Conservation (phyloP, 495 filamentous ascomycete species). For the Neurospora sp. region DNA sequence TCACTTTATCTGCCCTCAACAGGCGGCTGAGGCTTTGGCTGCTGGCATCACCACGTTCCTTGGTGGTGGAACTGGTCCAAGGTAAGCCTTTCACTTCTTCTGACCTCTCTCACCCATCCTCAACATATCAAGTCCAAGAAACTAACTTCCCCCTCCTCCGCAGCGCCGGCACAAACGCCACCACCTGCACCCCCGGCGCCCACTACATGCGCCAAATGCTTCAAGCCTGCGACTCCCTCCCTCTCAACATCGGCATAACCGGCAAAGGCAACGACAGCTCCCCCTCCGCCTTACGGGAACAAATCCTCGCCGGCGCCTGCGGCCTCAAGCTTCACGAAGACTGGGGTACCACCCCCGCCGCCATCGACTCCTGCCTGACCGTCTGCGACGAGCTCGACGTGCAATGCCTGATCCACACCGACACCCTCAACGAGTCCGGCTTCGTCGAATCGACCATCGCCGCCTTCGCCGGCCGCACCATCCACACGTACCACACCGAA, state of each 20-base stretch:
- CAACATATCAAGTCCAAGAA: not conserved
- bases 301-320: conserved; percentile 73
- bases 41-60: conserved; percentile 89
- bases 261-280: conserved; percentile 91
- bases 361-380: conserved; percentile 79
- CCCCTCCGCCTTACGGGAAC: conserved; percentile 63
- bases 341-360: conserved; percentile 88
- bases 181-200: conserved; percentile 85
- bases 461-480: conserved; percentile 80
- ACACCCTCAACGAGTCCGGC: conserved; percentile 94
- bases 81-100: conserved; percentile 26
- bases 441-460: conserved; percentile 90
- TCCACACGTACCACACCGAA: conserved; percentile 98
- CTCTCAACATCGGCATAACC: conserved; percentile 87
- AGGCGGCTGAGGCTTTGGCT: conserved; percentile 74
- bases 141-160: conserved; percentile 3
- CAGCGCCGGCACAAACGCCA: conserved; percentile 88
- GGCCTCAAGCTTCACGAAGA: conserved; percentile 97
- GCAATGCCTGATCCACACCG: conserved; percentile 94
- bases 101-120: not conserved
- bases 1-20: conserved; percentile 95
- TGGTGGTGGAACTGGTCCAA: conserved; percentile 88
- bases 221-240: conserved; percentile 77
- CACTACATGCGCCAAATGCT: conserved; percentile 88
- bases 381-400: conserved; percentile 89